Evolutionary conservation across 2,329 filamentous ascomycete species (phyloP), one percentile per base, ranked within the genome.

Genomic region (Thelonectria rubi): DNA sequence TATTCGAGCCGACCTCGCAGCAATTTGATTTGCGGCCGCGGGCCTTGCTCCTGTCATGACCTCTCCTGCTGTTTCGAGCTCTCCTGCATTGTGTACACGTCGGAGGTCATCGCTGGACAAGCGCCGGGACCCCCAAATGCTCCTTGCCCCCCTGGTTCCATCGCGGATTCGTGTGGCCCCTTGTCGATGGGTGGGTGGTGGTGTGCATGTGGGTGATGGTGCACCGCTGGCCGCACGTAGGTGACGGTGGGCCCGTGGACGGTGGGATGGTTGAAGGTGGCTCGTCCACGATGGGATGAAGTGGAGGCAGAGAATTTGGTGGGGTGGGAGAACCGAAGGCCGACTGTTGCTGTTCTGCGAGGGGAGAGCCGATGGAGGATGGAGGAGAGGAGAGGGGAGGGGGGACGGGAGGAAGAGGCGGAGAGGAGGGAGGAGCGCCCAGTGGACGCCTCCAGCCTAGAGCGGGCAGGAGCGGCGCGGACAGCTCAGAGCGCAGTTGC

Each of bases 151-250:
- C 57, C 51, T 53, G 51, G 57, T 47, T 59, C 57, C 50, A 59
- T 59, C 57, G 56, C 49, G 56, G 57, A 49, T 47, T 54, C 39
- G 50, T 59, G 66, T 70, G 62, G 64, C 60, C 64, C 40, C 63
- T 69, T 58, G 63, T 58, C 62, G 58, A 69, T 62, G 63, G 65
- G 68, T 70, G 68, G 68, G 63, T 49, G 57, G 57, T 60, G 57
- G 57, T 59, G 57, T 54, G 57, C 57, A 59, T 59, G 57, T 59
- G 50, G 57, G 17, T 46, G 57, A 60, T 55, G 50, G 49, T 59
- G 57, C 50, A 59, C 50, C 50, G 49, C 50, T 54, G 50, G 50
- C 43, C 45, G 47, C 48, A 50, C 46, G 57, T 40, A 49, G 62
- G 55, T 50, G 52, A 55, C 52, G 62, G 67, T 69, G 68, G 67